A percentile compares a stretch with the other conserved stretches of the same genome.
Evolutionary conservation across 768 basidiomycete species (phyloP).

Genomic region (Mycena galericulata): DNA sequence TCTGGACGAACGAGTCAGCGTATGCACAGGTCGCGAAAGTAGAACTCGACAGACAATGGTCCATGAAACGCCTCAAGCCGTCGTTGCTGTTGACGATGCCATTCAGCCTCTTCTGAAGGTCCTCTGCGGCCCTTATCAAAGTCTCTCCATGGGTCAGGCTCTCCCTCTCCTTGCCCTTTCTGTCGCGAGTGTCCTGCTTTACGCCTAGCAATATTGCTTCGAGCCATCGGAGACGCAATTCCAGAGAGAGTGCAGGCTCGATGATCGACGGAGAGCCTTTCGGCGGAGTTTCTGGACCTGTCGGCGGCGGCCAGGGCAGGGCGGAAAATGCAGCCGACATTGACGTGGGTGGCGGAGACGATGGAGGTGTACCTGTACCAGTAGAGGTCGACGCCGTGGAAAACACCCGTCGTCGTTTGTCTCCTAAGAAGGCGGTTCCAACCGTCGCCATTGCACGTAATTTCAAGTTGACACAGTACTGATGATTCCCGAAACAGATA

Average conservation of each 20-base stretch:
- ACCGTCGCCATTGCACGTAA: conserved; percentile 47
- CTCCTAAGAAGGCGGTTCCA: conserved; percentile 87
- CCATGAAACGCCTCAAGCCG: conserved; percentile 79
- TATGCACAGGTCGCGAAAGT: conserved; percentile 5
- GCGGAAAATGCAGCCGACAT: conserved; percentile 49
- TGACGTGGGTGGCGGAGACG: conserved; percentile 55
- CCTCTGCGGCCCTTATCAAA: conserved; percentile 68
- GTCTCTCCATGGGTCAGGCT: conserved; percentile 66
- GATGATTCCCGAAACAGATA: background rate
- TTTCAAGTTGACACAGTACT: background rate
- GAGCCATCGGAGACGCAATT: conserved; percentile 82
- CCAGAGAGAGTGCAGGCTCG: conserved; percentile 75
- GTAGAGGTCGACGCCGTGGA: conserved; percentile 63
- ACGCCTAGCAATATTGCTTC: conserved; percentile 82
- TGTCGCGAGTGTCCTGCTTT: conserved; percentile 54
- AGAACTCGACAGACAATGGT: conserved; percentile 65
- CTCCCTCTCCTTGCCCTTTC: conserved; percentile 54
- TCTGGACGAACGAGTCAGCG: conserved; percentile 55
- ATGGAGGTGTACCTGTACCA: conserved; percentile 46
- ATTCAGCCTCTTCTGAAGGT: conserved; percentile 69
- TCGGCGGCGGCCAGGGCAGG: conserved; percentile 39
- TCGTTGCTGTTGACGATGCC: conserved; percentile 75
- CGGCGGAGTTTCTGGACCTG: conserved; percentile 31
- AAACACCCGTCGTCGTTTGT: conserved; percentile 75
- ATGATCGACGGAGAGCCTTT: conserved; percentile 51